Conservation (phyloP, 73 alveolate genomes). For the Blepharisma japonicum region DNA sequence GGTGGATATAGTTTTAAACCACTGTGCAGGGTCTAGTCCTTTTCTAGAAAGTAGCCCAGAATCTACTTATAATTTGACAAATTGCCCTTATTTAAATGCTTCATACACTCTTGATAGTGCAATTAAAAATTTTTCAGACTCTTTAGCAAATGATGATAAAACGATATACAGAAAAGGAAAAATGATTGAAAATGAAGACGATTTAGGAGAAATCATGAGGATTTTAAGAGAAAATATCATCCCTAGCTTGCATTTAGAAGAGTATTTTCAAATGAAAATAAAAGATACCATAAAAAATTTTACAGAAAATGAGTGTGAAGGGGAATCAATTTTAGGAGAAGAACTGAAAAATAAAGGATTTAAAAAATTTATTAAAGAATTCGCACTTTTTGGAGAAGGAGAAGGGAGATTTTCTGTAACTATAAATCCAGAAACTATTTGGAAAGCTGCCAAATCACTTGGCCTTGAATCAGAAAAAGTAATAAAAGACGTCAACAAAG, state of each 20-base stretch:
- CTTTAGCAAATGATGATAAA: constrained; percentile 61
- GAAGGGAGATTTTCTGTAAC: not conserved
- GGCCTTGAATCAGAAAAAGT: not conserved
- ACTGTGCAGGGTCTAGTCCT: constrained; percentile 82
- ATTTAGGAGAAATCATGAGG: constrained; percentile 62
- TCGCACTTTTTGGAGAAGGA: constrained; percentile 33
- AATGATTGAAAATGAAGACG: constrained; percentile 71
- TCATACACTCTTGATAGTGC: constrained; percentile 87
- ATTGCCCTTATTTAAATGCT: constrained; percentile 77
- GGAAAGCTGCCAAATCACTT: too few relatives aligned
- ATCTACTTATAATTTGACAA: constrained; percentile 83
- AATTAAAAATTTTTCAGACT: constrained; percentile 66
- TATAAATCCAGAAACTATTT: too few relatives aligned
- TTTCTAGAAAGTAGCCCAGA: constrained; percentile 80
- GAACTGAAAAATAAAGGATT: not conserved
- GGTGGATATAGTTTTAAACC: constrained; percentile 92
- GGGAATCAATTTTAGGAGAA: not conserved
- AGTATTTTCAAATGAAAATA: too few relatives aligned
- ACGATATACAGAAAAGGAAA: constrained; percentile 65
- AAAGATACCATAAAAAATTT: too few relatives aligned
- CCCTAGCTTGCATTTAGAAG: too few relatives aligned
- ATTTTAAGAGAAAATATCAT: constrained; percentile 49
- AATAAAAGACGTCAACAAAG: not conserved
- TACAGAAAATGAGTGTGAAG: not conserved
- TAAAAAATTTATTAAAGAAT: not conserved